Base-by-base conservation (phyloP, 768 basidiomycete species). In the Leccinum arenicola region DNA sequence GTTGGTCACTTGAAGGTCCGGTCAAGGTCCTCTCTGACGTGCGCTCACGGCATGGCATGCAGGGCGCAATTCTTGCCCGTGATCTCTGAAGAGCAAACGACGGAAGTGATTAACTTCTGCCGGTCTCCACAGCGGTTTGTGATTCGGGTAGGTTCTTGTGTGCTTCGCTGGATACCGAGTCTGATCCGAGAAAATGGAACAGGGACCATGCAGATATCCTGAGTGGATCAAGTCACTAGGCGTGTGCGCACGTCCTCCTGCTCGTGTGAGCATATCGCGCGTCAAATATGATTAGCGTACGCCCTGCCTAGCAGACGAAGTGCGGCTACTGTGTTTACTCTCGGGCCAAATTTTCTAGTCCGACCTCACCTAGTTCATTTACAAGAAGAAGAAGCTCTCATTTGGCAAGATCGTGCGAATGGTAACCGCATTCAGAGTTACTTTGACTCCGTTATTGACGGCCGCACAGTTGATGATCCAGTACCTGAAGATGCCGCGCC, bases 11-110 rank as follows among this genome's bases (percentile, higher is more conserved):
- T 33, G 11, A 33, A 12, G 33, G 33, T 33, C 33, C 33, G 33
- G 0, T 45, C 4, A 50, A 23, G 43, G 45, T 58, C 61, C 57
- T 52, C 17, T 35, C 27, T 43, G 52, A 57, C 50, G 49, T 52
- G 56, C 50, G 49, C 51, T 55, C 49, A 52, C 43, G 40, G 48
- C 53, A 50, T 60, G 35, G 61, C 29, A 36, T 68, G 23, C 56
- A 86, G 86, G 19, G 83, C 85, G 6, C 86, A 89, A 67, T 78
- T 85, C 49, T 68, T 85, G n/a, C 83, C 84, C 11, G 65, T 75
- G 17, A n/a, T 85, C 57, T 74, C 83, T 15, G 65, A 69, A 45
- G 82, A 85, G 60, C 73, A 78, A 10, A 76, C 79, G 7, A 78
- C 80, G 15, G 67, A 80, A 59, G 76, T 87, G 19, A 73, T 82